phyloP scores from a whole-genome alignment of 371 early-diverging fungal species.

The Coemansia sp. region DNA sequence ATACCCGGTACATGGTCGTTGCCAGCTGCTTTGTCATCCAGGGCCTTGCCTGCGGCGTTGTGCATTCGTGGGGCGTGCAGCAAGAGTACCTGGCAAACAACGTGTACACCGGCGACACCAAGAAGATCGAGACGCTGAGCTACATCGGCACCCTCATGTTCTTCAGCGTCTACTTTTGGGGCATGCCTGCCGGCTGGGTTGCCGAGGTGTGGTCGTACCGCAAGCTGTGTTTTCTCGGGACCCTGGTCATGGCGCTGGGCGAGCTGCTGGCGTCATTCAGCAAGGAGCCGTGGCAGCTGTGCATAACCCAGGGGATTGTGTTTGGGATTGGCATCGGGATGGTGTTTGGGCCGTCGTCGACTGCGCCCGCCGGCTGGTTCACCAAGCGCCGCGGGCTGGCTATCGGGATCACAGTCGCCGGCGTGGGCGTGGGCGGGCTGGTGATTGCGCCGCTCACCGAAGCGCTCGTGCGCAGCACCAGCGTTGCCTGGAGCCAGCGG shows the following conservation, averaged over 20 bases:
- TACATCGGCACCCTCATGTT: slow-evolving; percentile 50
- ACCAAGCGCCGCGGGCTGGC: slow-evolving; percentile 67
- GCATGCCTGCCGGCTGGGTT: slow-evolving; percentile 43
- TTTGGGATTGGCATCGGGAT: slow-evolving; percentile 53
- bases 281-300: slow-evolving; percentile 48
- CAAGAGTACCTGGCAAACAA: slow-evolving; percentile 40
- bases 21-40: slow-evolving; percentile 44
- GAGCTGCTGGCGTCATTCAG: slow-evolving; percentile 46
- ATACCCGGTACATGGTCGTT: slow-evolving; percentile 40
- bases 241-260: slow-evolving; percentile 30
- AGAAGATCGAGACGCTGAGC: slow-evolving; percentile 28
- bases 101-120: slow-evolving; percentile 15
- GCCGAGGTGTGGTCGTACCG: slow-evolving; percentile 47
- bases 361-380: slow-evolving; percentile 75
- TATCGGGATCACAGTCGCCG: slow-evolving; percentile 72
- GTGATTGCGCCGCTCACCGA: slow-evolving; percentile 57
- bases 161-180: slow-evolving; percentile 40
- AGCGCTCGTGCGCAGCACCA: slow-evolving; percentile 50
- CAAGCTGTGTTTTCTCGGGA: slow-evolving; percentile 32
- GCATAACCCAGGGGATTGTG: slow-evolving; percentile 36
- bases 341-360: slow-evolving; percentile 59
- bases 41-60: slow-evolving; percentile 32
- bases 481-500: slow-evolving; percentile 55
- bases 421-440: slow-evolving; percentile 67
- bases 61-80: slow-evolving; percentile 47